A percentile compares a stretch with the other conserved stretches of the same genome.
phyloP scores from a whole-genome alignment of 176 grass and related monocot species.

The Lolium perenne region DNA sequence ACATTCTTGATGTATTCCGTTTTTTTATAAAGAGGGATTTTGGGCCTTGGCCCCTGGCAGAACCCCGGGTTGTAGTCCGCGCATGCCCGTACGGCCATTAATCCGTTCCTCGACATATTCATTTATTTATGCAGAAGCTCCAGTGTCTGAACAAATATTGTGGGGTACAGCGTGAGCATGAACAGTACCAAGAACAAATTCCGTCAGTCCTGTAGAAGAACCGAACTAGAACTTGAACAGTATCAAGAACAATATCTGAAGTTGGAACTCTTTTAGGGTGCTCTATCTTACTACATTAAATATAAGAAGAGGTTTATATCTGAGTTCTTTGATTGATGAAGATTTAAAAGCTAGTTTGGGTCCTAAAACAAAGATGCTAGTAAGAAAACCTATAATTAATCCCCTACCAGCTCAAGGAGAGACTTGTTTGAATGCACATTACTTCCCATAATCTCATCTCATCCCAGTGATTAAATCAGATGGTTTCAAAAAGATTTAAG shows the following conservation, averaged over 20 bases:
- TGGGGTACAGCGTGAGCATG: not conserved
- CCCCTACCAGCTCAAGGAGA: not conserved
- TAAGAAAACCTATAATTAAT: constrained; percentile 17
- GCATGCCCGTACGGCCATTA: not conserved
- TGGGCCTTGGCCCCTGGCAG: not conserved
- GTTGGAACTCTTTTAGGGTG: constrained; percentile 16
- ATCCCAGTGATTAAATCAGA: not conserved
- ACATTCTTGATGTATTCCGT: too few relatives aligned
- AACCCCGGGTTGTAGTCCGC: not conserved
- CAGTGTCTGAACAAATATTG: not conserved
- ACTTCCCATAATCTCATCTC: not conserved
- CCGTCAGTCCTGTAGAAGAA: constrained; percentile 1
- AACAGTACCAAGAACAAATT: not conserved
- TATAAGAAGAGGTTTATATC: not conserved
- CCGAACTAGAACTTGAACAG: not conserved
- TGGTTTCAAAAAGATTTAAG: not conserved
- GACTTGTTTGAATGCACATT: constrained; percentile 4
- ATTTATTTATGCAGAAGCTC: not conserved
- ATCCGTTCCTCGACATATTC: not conserved
- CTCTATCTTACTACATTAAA: not conserved
- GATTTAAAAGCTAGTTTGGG: not conserved
- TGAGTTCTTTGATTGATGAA: constrained; percentile 19
- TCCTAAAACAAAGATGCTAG: not conserved
- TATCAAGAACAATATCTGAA: not conserved
- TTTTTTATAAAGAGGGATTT: too few relatives aligned